Evolutionary conservation across 2,329 filamentous ascomycete genomes (phyloP).

Genomic region (Xylaria sp.): DNA sequence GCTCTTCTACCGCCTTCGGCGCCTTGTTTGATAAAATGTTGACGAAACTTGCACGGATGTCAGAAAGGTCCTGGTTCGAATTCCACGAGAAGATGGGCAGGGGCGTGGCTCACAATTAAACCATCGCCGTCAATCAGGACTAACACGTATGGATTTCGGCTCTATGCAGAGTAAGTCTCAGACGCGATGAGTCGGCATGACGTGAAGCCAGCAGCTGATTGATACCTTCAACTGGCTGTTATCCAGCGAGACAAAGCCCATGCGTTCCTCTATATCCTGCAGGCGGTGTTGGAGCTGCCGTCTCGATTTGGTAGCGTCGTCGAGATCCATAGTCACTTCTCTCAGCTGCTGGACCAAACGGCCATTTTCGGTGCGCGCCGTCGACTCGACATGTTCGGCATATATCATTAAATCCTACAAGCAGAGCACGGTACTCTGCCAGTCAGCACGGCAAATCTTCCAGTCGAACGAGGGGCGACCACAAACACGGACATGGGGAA

Average conservation of each 20-base stretch:
- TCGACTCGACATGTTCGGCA: slow-evolving; percentile 57
- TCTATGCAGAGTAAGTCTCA: slow-evolving; percentile 52
- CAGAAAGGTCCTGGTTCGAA: slow-evolving; percentile 28
- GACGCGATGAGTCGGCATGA: slow-evolving; percentile 30
- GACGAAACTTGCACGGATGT: slow-evolving; percentile 62
- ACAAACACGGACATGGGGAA: slow-evolving; percentile 8
- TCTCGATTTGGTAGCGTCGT: slow-evolving; percentile 59
- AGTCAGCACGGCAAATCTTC: slow-evolving; percentile 23
- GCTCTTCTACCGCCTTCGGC: slow-evolving; percentile 65
- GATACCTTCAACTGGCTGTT: slow-evolving; percentile 61
- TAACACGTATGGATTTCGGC: slow-evolving; percentile 68
- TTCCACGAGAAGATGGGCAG: slow-evolving; percentile 26
- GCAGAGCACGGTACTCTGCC: slow-evolving; percentile 4
- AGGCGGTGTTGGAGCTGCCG: slow-evolving; percentile 63
- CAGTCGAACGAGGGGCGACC: slow-evolving; percentile 19
- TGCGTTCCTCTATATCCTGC: slow-evolving; percentile 52
- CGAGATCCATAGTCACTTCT: slow-evolving; percentile 62
- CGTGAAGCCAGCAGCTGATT: slow-evolving; percentile 15
- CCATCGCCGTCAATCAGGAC: slow-evolving; percentile 73
- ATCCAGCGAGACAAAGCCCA: slow-evolving; percentile 52
- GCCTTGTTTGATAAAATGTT: slow-evolving; percentile 64
- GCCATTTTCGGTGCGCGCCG: slow-evolving; percentile 57
- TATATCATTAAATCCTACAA: slow-evolving; percentile 61
- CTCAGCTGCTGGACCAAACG: slow-evolving; percentile 55
- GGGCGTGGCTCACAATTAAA: slow-evolving; percentile 60